Percentiles rank a stretch among this genome's conserved stretches.
phyloP scores from a whole-genome alignment of 2,329 filamentous ascomycete species.

The Trichophyton simii region DNA sequence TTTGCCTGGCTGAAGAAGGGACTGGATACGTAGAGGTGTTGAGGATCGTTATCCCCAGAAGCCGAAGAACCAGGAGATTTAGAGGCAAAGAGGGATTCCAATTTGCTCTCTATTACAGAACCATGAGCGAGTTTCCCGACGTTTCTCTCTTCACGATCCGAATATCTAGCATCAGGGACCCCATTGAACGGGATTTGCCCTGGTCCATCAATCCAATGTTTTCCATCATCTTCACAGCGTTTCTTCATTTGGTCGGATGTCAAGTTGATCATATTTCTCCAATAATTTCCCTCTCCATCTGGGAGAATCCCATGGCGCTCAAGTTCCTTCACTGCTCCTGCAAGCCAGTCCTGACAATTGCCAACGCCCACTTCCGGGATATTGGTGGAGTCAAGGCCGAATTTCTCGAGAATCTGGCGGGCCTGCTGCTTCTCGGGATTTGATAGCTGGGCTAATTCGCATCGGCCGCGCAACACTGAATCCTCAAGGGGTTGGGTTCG shows the following conservation, averaged over 20 bases:
- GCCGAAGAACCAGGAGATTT: background rate
- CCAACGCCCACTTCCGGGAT: slow-evolving; percentile 15
- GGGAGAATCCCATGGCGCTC: background rate
- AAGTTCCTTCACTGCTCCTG: background rate
- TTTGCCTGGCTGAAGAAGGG: slow-evolving; percentile 1
- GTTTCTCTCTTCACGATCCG: slow-evolving; percentile 1
- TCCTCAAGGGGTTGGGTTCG: slow-evolving; percentile 15
- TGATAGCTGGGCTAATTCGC: slow-evolving; percentile 12
- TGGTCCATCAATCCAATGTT: slow-evolving; percentile 12
- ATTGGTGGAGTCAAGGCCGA: slow-evolving; percentile 10
- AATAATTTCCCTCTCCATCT: slow-evolving; percentile 13
- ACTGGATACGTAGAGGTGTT: background rate
- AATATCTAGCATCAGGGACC: slow-evolving; percentile 14
- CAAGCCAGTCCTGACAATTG: slow-evolving; percentile 4
- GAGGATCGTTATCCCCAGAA: background rate
- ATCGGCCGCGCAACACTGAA: slow-evolving; percentile 14
- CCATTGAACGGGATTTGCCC: background rate
- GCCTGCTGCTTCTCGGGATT: slow-evolving; percentile 5
- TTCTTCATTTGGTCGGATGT: slow-evolving; percentile 8
- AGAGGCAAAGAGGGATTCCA: background rate
- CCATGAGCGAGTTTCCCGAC: background rate
- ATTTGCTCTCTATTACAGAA: background rate
- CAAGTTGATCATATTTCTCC: slow-evolving; percentile 14
- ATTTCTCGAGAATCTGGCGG: slow-evolving; percentile 7
- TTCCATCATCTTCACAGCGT: slow-evolving; percentile 7